Evolutionary conservation across 768 basidiomycete genomes (phyloP).

Genomic region (Suillus americanus): DNA sequence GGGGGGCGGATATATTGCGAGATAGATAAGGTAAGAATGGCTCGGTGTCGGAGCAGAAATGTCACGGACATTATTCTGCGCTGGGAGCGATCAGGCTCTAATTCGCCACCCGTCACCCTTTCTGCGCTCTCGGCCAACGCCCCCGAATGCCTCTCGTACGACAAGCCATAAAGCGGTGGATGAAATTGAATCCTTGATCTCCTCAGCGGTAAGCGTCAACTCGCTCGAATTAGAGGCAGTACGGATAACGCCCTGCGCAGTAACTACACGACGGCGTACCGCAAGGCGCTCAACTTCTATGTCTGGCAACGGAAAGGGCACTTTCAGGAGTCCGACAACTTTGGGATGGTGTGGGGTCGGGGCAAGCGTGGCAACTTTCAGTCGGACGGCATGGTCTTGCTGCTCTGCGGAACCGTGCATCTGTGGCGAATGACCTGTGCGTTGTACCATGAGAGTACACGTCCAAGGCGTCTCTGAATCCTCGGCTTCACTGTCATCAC

Average conservation of each 20-base stretch:
- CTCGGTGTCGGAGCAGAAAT: constrained; percentile 1
- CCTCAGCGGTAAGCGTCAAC: constrained; percentile 69
- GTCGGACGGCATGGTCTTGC: constrained; percentile 23
- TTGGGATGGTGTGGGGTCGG: constrained; percentile 97
- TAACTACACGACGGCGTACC: constrained; percentile 49
- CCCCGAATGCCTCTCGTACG: constrained; percentile 90
- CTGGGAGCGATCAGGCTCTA: constrained; percentile 42
- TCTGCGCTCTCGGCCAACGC: constrained; percentile 75
- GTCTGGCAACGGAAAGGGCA: constrained; percentile 87
- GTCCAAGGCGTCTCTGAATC: constrained; percentile 97
- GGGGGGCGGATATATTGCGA: constrained; percentile 17
- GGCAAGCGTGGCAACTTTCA: constrained; percentile 82
- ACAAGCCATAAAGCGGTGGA: constrained; percentile 89
- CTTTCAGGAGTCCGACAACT: constrained; percentile 86
- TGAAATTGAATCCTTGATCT: constrained; percentile 90
- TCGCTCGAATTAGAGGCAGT: constrained; percentile 36
- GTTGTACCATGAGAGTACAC: constrained; percentile 73
- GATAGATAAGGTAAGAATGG: constrained; percentile 1
- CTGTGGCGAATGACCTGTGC: constrained; percentile 28
- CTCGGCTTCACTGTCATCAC: constrained; percentile 89
- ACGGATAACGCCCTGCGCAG: constrained; percentile 24
- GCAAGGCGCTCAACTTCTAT: constrained; percentile 66
- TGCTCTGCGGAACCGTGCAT: constrained; percentile 10
- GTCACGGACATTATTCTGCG: background rate
- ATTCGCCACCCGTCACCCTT: constrained; percentile 83